Base-by-base conservation (phyloP, 2,329 filamentous ascomycete species). In the Verticillium albo-atrum region DNA sequence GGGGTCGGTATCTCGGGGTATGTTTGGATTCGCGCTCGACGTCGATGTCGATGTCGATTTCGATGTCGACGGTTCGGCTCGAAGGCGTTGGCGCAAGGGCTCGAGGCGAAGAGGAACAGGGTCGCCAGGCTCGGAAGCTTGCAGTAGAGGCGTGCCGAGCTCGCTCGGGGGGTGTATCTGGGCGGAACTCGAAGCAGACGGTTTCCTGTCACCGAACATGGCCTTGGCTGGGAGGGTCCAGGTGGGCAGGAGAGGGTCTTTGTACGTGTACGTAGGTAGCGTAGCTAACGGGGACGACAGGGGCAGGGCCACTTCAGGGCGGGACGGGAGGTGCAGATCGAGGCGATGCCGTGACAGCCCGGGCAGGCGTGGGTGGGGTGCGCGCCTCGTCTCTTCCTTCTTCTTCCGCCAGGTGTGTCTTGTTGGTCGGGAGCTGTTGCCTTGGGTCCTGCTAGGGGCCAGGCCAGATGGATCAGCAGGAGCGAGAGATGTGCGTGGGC, bases 171-270 rank as follows among this genome's bases (percentile, higher is more conserved):
- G 37, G 9, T 25, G 37, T n/a, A 20, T 26, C 27, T 50, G 15
- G 26, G 55, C 23, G 26, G 54, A 55, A 37, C n/a, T 20, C 25
- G 54, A 55, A 32, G 34, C 30, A 35, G 54, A 42, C 28, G 55
- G 17, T 25, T 57, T 52, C 42, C 42, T 42, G n/a, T 52, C 55
- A 23, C 42, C 55, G n/a, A 57, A 34, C 55, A 57, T 57, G 55
- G 55, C 55, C 37, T 57, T 42, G 42, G 55, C 55, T 35, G 35
- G 37, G n/a, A 25, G 28, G 15, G 34, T 12, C 23, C n/a, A 26
- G 23, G 35, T 17, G 35, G 34, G 17, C 23, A 20, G 35, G 35
- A 47, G 54, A 27, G 54, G 54, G 54, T 47, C 54, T 56, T 56
- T 32, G 52, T n/a, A n/a, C n/a, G n/a, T n/a, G n/a, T n/a, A n/a